Evolutionary conservation across 2,329 filamentous ascomycete genomes (phyloP).

Genomic region (Apiospora marii): DNA sequence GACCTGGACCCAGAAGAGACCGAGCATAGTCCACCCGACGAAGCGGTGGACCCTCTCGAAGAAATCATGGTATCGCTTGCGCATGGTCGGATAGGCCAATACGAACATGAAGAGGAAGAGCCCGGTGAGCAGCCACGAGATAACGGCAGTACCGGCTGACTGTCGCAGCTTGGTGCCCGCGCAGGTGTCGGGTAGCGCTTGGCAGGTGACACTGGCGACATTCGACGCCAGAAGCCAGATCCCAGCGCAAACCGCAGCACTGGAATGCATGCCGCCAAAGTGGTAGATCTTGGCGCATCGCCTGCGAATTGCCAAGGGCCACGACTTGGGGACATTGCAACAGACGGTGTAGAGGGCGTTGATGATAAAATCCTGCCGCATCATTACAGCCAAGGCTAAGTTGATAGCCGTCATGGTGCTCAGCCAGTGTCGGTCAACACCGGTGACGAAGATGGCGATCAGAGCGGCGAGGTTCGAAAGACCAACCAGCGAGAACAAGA

Average conservation of each 20-base stretch:
- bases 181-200: conserved; percentile 26
- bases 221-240: conserved; percentile 54
- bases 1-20: conserved; percentile 70
- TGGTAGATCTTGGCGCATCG: conserved; percentile 60
- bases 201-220: conserved; percentile 33
- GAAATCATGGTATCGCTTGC: conserved; percentile 67
- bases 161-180: conserved; percentile 31
- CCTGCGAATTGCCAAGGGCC: conserved; percentile 57
- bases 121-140: conserved; percentile 65
- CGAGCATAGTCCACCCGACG: conserved; percentile 72
- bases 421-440: conserved; percentile 46
- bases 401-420: conserved; percentile 56
- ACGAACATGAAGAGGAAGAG: conserved; percentile 66
- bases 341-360: conserved; percentile 57
- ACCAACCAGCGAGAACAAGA: conserved; percentile 62
- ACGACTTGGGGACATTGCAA: conserved; percentile 53
- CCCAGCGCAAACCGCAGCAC: conserved; percentile 55
- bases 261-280: conserved; percentile 60
- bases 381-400: conserved; percentile 56
- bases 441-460: conserved; percentile 48
- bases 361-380: conserved; percentile 62
- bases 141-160: conserved; percentile 51
- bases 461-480: conserved; percentile 59
- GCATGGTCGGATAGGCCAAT: conserved; percentile 69
- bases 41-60: conserved; percentile 79